These are phyloP conservation scores for Coemansia sp. DNA, from an alignment of 192 early-diverging fungal species.

Conservation along the genomic window DNA sequence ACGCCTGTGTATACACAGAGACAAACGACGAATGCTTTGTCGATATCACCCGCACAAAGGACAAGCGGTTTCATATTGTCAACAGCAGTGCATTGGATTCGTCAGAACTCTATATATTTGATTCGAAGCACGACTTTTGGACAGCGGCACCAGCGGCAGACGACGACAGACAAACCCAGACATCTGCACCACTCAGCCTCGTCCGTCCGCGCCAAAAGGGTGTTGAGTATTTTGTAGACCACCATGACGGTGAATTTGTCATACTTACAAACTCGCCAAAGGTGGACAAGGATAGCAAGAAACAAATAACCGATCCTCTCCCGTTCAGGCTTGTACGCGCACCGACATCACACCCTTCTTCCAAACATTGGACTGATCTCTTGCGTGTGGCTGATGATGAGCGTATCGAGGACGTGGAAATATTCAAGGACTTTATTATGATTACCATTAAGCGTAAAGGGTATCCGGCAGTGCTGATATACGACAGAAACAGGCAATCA, in stretches of 20 bases:
- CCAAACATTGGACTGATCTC: slow-evolving; percentile 60
- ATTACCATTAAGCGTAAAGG: slow-evolving; percentile 43
- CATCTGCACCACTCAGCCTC: slow-evolving; percentile 23
- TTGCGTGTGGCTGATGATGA: slow-evolving; percentile 60
- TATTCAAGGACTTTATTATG: slow-evolving; percentile 57
- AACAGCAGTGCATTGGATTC: slow-evolving; percentile 71
- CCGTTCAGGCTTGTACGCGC: slow-evolving; percentile 67
- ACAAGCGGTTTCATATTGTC: slow-evolving; percentile 65
- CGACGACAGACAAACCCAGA: neutral
- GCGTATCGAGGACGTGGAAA: slow-evolving; percentile 74
- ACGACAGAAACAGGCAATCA: slow-evolving; percentile 13
- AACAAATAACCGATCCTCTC: slow-evolving; percentile 25
- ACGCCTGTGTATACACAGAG: slow-evolving; percentile 61
- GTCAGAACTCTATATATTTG: slow-evolving; percentile 64
- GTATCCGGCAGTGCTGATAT: slow-evolving; percentile 35
- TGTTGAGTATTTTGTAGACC: slow-evolving; percentile 76
- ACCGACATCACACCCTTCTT: slow-evolving; percentile 32
- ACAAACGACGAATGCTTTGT: slow-evolving; percentile 66
- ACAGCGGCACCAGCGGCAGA: too few species aligned
- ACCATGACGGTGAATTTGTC: slow-evolving; percentile 58
- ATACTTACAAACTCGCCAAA: slow-evolving; percentile 50
- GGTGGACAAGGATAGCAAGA: slow-evolving; percentile 10
- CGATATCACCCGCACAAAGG: slow-evolving; percentile 74
- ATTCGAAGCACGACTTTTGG: slow-evolving; percentile 28
- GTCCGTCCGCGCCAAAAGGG: slow-evolving; percentile 58